phyloP scores from a whole-genome alignment of 2,329 filamentous ascomycete genomes.

The Arthrobotrys musiformis region DNA sequence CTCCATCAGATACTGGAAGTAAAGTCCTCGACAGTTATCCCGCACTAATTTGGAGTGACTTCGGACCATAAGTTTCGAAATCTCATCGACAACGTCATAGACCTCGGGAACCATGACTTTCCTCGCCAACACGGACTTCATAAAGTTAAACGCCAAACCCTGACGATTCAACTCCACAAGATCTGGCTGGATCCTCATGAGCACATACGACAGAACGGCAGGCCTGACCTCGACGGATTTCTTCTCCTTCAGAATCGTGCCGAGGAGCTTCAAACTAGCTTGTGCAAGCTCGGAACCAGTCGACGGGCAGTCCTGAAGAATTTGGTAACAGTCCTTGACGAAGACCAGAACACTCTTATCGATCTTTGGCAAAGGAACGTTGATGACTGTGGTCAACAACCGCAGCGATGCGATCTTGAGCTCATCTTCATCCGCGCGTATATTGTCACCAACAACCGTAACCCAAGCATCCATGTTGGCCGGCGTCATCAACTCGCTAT shows the following conservation, averaged over 20 bases:
- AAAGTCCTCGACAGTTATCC: constrained; percentile 86
- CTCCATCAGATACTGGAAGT: constrained; percentile 92
- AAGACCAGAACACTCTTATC: constrained; percentile 80
- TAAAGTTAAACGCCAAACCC: constrained; percentile 92
- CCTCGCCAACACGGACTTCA: constrained; percentile 85
- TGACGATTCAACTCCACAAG: constrained; percentile 92
- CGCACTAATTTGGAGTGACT: constrained; percentile 90
- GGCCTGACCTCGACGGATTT: constrained; percentile 81
- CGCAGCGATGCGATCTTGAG: constrained; percentile 89
- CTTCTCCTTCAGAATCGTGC: constrained; percentile 83
- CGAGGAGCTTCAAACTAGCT: constrained; percentile 86
- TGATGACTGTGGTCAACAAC: constrained; percentile 84
- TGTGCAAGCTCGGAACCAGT: constrained; percentile 87
- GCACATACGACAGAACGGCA: constrained; percentile 81
- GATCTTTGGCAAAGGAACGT: constrained; percentile 78
- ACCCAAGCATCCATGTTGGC: constrained; percentile 86
- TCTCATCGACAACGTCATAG: constrained; percentile 90
- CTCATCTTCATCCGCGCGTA: constrained; percentile 87
- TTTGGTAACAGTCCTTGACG: constrained; percentile 82
- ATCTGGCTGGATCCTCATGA: constrained; percentile 84
- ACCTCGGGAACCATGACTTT: constrained; percentile 86
- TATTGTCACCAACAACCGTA: constrained; percentile 85
- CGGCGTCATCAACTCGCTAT: constrained; percentile 80
- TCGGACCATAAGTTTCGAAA: constrained; percentile 92
- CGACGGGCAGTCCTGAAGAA: constrained; percentile 78